Percentiles rank a stretch among this genome's conserved stretches.
Conservation (phyloP, 805 yeast genomes). For the Candida boleticola region DNA sequence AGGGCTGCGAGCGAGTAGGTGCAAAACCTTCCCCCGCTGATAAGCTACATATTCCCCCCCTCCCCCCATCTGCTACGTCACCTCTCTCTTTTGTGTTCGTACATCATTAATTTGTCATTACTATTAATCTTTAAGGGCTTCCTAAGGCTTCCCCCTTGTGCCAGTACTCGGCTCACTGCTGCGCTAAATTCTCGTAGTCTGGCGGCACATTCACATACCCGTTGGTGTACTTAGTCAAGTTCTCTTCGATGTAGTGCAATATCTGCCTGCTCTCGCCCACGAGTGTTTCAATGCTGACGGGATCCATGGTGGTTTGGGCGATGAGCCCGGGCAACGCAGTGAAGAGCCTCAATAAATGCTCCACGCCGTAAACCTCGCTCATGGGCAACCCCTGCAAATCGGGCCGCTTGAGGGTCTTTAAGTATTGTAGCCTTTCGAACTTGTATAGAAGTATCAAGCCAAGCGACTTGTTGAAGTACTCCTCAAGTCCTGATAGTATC, state of each 20-base stretch:
- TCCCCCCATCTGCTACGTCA: too few species aligned
- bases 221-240: slow-evolving; percentile 34
- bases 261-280: slow-evolving; percentile 55
- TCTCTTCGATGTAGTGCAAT: slow-evolving; percentile 48
- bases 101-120: too few species aligned
- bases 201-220: slow-evolving; percentile 39
- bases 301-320: slow-evolving; percentile 76
- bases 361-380: slow-evolving; percentile 68
- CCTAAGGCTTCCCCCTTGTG: too few species aligned
- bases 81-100: too few species aligned
- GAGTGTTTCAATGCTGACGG: slow-evolving; percentile 59
- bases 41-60: too few species aligned
- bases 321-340: slow-evolving; percentile 82
- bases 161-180: background rate
- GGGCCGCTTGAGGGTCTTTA: slow-evolving; percentile 44
- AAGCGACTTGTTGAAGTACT: slow-evolving; percentile 72
- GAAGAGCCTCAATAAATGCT: slow-evolving; percentile 75
- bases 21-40: too few species aligned
- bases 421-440: slow-evolving; percentile 73
- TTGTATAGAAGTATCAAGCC: slow-evolving; percentile 70
- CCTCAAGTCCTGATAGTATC: slow-evolving; percentile 63
- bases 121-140: too few species aligned
- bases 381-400: slow-evolving; percentile 29
- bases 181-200: slow-evolving; percentile 36
- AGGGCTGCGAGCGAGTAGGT: too few species aligned